phyloP scores from a whole-genome alignment of 2,329 filamentous ascomycete species.

The Scorias spongiosa region DNA sequence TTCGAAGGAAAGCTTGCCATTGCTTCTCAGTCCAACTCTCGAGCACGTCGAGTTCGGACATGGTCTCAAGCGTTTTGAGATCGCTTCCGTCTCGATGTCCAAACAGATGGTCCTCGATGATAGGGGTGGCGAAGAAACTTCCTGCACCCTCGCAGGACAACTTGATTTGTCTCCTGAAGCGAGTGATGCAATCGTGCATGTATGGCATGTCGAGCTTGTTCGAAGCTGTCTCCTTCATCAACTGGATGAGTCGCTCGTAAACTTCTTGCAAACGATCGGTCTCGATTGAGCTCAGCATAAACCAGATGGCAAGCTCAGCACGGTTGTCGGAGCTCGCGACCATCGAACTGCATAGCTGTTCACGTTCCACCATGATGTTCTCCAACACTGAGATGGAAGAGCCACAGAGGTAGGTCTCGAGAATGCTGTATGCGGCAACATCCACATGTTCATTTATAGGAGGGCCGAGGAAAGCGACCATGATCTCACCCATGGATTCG shows the following conservation, averaged over 20 bases:
- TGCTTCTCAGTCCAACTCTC: conserved; percentile 68
- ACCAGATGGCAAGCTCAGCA: conserved; percentile 69
- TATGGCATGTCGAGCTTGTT: conserved; percentile 83
- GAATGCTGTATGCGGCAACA: conserved; percentile 59
- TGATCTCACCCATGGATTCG: conserved; percentile 78
- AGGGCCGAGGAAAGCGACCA: conserved; percentile 77
- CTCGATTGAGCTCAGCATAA: conserved; percentile 73
- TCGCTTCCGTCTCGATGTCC: conserved; percentile 63
- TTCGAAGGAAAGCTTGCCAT: conserved; percentile 69
- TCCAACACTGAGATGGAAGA: conserved; percentile 88
- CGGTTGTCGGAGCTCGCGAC: conserved; percentile 65
- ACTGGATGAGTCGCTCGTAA: conserved; percentile 68
- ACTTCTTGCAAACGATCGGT: conserved; percentile 73
- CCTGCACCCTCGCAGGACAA: conserved; percentile 70
- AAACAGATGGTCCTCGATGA: conserved; percentile 87
- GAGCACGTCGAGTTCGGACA: conserved; percentile 47
- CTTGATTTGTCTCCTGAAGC: conserved; percentile 68
- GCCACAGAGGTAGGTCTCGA: conserved; percentile 76
- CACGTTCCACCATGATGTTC: conserved; percentile 81
- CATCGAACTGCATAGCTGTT: conserved; percentile 78
- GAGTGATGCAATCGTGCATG: conserved; percentile 69
- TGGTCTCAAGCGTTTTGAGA: conserved; percentile 25
- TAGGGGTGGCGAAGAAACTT: conserved; percentile 65
- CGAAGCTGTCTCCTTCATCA: conserved; percentile 65
- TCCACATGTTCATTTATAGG: conserved; percentile 48